Evolutionary conservation across 1,284 basidiomycete genomes (phyloP), one percentile per base, ranked within the genome.

Genomic region (Tranzscheliella williamsii): DNA sequence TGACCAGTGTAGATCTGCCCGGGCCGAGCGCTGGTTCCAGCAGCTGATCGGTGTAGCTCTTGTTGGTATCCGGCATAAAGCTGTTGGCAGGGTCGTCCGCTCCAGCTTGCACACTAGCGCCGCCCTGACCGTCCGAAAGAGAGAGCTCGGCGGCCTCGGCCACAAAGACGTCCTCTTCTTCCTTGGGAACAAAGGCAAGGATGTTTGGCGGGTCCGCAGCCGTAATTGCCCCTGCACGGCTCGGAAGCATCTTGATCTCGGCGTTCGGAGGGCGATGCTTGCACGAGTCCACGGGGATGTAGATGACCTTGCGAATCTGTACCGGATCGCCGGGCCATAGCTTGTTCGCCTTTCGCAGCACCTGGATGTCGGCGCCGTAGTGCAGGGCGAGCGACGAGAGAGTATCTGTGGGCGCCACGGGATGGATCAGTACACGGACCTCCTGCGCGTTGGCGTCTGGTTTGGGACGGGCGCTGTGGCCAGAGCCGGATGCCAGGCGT

Each of bases 271-370:
- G 68, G 11, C 47, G 54, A 32, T 63, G 61, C 20, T 58, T 69
- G 61, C 73, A 75, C 43, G 50, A 60, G 34, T 70, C 61, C 18
- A 76, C 43, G 22, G 74, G 74, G 21, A 76, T 57, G 64, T 70
- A 75, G 33, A 76, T 50, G 35, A 53, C 41, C 41, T 67, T 66
- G 32, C 73, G 64, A 43, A 71, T 73, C 45, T 73, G 74, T 2
- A 68, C 65, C 6, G 61, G 61, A 43, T 76, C 74, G 24, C 73
- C 71, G 4, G 71, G 71, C 74, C 74, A 76, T 9, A 76, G 57
- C 17, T 67, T 61, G 47, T 76, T 76, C 18, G 67, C 66, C 22
- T 68, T 65, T 23, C 73, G 64, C 12, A 76, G 45, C 13, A 61
- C 48, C 22, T 61, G 51, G 9, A 63, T 69, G 34, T 76, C 72